Conservation (phyloP, 441 rosid genomes). For the Corymbia citriodora region DNA sequence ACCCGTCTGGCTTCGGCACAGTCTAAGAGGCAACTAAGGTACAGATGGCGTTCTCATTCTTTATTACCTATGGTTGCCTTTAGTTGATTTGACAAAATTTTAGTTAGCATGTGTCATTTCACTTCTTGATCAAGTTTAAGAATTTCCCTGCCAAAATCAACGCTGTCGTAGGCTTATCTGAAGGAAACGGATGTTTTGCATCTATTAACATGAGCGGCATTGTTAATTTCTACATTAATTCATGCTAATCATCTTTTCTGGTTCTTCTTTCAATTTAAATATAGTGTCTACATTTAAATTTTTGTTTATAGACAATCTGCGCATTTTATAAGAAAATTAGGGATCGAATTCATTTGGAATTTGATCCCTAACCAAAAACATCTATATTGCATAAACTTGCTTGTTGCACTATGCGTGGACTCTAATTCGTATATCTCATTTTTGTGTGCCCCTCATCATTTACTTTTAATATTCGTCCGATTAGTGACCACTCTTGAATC, state of each 20-base stretch:
- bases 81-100: too few species aligned
- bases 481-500: background rate
- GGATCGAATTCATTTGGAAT: background rate
- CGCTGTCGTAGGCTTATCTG: background rate
- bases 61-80: too few species aligned
- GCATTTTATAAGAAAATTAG: background rate
- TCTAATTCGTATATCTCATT: background rate
- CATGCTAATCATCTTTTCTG: fast-evolving
- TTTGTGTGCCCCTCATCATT: background rate
- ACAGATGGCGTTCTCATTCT: too few species aligned
- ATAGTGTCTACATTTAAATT: too few species aligned
- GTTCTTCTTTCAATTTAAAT: background rate
- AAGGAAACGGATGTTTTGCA: background rate
- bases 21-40: too few species aligned
- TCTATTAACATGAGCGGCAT: fast-evolving
- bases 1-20: too few species aligned
- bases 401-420: background rate
- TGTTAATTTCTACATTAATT: too few species aligned
- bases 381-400: background rate
- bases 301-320: background rate
- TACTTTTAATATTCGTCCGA: background rate
- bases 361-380: background rate
- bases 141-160: too few species aligned
- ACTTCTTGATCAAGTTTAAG: too few species aligned
- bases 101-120: too few species aligned